A percentile compares a stretch with the other conserved stretches of the same genome.
phyloP scores from a whole-genome alignment of 805 yeast genomes.

The Candida takata region DNA sequence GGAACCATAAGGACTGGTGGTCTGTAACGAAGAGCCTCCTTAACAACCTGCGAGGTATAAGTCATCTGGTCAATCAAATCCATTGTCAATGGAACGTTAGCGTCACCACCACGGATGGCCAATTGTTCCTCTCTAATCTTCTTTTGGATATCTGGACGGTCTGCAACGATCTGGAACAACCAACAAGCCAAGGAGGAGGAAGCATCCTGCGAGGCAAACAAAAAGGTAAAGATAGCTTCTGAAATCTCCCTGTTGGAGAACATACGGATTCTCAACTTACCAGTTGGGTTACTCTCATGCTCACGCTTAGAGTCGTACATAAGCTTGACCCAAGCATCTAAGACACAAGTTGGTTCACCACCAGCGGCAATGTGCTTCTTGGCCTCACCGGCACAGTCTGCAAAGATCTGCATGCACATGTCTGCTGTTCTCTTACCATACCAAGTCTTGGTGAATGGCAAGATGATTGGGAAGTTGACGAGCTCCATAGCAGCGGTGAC shows the following conservation, averaged over 20 bases:
- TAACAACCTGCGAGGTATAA: conserved; percentile 86
- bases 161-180: conserved; percentile 95
- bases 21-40: conserved; percentile 87
- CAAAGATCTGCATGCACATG: conserved; percentile 88
- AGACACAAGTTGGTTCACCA: conserved; percentile 76
- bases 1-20: conserved; percentile 99
- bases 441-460: conserved; percentile 97
- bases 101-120: conserved; percentile 72
- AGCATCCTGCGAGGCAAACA: conserved; percentile 98
- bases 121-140: conserved; percentile 92
- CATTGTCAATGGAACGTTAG: conserved; percentile 49
- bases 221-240: conserved; percentile 92
- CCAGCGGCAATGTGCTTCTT: conserved; percentile 72
- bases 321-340: conserved; percentile 90
- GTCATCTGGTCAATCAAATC: conserved; percentile 80
- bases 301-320: conserved; percentile 66
- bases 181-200: conserved; percentile 96
- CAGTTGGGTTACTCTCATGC: conserved; percentile 42
- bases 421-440: conserved; percentile 92
- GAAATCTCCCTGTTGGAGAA: conserved; percentile 89
- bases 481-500: conserved; percentile 95
- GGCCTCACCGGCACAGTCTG: conserved; percentile 79
- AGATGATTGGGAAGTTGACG: conserved; percentile 94
- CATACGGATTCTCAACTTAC: conserved; percentile 63
- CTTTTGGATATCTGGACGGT: conserved; percentile 82